Conservation (phyloP, 2,329 filamentous ascomycete genomes). For the Arthroderma sp. region DNA sequence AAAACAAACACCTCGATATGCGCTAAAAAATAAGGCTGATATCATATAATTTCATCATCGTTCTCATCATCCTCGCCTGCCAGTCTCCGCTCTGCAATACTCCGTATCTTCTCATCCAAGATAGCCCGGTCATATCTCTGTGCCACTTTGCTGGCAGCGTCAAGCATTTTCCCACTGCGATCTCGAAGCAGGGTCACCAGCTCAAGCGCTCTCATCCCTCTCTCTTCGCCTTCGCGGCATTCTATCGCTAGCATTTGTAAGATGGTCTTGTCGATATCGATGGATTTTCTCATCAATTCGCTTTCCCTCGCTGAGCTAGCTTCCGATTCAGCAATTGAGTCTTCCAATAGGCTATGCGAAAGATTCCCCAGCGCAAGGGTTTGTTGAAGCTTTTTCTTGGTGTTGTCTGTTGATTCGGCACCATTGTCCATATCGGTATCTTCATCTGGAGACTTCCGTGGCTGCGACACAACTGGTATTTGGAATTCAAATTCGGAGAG, state of each 20-base stretch:
- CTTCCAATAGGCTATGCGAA: slow-evolving; percentile 59
- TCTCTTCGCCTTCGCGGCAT: slow-evolving; percentile 83
- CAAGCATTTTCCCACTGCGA: slow-evolving; percentile 73
- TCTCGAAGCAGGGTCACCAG: slow-evolving; percentile 78
- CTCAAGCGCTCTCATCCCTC: slow-evolving; percentile 89
- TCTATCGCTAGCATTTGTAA: slow-evolving; percentile 80
- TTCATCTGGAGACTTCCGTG: slow-evolving; percentile 23
- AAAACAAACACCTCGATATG: too few relatives aligned
- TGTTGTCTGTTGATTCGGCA: slow-evolving; percentile 36
- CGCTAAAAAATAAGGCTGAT: too few relatives aligned
- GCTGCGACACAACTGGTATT: slow-evolving; percentile 47
- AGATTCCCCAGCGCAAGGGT: slow-evolving; percentile 63
- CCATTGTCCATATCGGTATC: slow-evolving; percentile 24
- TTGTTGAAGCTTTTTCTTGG: slow-evolving; percentile 57
- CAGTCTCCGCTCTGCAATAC: slow-evolving; percentile 60
- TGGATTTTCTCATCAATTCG: slow-evolving; percentile 56
- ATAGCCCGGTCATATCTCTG: slow-evolving; percentile 68
- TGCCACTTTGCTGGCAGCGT: slow-evolving; percentile 81
- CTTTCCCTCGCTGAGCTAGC: slow-evolving; percentile 51
- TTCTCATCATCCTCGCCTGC: slow-evolving; percentile 48
- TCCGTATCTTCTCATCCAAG: slow-evolving; percentile 79
- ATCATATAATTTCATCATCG: slow-evolving; percentile 18
- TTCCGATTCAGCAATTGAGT: slow-evolving; percentile 57
- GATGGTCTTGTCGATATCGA: slow-evolving; percentile 80
- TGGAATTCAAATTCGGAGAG: slow-evolving; percentile 89